phyloP scores from a whole-genome alignment of 75 land plant genomes.

The Chamaecyparis obtusa region DNA sequence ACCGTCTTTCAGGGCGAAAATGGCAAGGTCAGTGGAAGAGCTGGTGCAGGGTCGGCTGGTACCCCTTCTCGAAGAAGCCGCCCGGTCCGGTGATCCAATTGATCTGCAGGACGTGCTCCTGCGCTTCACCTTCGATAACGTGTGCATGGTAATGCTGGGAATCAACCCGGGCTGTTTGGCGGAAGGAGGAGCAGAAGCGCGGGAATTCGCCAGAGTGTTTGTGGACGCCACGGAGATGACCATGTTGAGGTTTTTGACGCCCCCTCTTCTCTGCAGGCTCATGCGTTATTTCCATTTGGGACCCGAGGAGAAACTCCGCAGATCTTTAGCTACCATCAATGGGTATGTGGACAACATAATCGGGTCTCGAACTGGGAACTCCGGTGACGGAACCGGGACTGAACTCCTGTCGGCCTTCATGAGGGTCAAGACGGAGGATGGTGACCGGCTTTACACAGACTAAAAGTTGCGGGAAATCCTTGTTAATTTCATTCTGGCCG shows the following conservation, averaged over 20 bases:
- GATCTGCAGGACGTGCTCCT: conserved; percentile 36
- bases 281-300: conserved; percentile 13
- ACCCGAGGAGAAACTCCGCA: conserved; percentile 14
- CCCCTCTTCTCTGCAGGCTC: conserved; percentile 14
- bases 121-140: conserved; percentile 36
- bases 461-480: conserved; percentile 32
- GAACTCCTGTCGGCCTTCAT: conserved; percentile 30
- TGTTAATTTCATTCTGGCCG: conserved; percentile 64
- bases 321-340: conserved; percentile 1
- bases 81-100: neutral
- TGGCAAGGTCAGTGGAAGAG: conserved; percentile 17
- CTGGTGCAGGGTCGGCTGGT: conserved; percentile 11
- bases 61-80: neutral
- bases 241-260: conserved; percentile 12
- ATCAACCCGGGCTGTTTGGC: conserved; percentile 17
- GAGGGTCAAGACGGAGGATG: conserved; percentile 7
- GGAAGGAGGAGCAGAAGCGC: neutral
- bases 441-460: conserved; percentile 16
- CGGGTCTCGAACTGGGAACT: neutral
- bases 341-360: conserved; percentile 19
- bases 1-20: no score
- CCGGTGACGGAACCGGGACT: no score
- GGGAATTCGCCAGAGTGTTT: conserved; percentile 16
- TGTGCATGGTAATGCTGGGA: conserved; percentile 26
- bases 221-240: conserved; percentile 15